These are phyloP conservation scores for Domatiomyces globalis DNA, from an alignment of 2,329 filamentous ascomycete genomes.

Conservation along the genomic window DNA sequence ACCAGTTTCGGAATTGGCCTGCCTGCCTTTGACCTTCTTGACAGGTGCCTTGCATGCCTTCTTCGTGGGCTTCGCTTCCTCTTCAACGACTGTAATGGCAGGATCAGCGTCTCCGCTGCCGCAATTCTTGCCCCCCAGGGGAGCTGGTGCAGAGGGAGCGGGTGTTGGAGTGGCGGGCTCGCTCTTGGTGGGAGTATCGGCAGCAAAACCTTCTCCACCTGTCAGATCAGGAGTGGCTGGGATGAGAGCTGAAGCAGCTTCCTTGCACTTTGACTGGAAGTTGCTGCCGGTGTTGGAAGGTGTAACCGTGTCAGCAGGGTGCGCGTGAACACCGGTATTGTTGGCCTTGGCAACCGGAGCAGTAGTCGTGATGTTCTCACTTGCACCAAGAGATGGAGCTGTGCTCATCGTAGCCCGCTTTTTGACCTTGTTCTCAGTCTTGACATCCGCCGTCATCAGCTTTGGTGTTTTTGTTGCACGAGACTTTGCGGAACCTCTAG, in stretches of 20 bases:
- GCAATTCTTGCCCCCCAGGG: conserved; percentile 8
- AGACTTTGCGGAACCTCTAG: background rate
- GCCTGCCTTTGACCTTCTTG: conserved; percentile 16
- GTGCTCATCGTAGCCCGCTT: background rate
- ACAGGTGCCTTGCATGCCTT: conserved; percentile 9
- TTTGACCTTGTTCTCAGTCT: conserved; percentile 1
- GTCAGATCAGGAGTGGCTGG: background rate
- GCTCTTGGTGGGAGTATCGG: background rate
- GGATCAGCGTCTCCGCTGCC: background rate
- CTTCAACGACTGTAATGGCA: conserved; percentile 6
- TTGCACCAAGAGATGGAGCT: background rate
- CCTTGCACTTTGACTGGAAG: background rate
- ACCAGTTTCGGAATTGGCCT: conserved; percentile 3
- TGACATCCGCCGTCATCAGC: background rate
- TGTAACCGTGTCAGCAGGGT: background rate
- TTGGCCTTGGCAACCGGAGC: background rate
- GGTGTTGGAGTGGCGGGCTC: conserved; percentile 6
- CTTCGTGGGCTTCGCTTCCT: conserved; percentile 8
- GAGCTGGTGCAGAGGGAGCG: background rate
- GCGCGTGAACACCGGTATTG: background rate
- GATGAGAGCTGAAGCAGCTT: background rate
- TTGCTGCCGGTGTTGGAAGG: background rate
- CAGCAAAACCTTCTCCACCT: background rate
- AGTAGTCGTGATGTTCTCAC: background rate
- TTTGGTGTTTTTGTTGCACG: conserved; percentile 7